A percentile compares a stretch with the other conserved stretches of the same genome.
These are phyloP conservation scores for Starmera quercuum DNA, from an alignment of 805 yeast species.

Conservation along the genomic window DNA sequence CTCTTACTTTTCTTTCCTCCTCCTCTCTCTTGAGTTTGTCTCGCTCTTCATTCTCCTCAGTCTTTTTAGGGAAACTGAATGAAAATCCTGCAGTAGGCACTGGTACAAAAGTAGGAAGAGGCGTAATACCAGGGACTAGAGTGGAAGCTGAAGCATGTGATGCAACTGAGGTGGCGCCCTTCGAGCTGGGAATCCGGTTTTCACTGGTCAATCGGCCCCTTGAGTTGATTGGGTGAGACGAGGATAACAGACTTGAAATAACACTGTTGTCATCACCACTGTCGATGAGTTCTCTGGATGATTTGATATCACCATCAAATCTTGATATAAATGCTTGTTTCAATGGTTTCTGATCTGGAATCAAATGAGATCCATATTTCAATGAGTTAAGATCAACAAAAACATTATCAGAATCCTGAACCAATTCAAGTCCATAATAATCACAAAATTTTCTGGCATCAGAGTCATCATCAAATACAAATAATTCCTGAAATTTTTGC, in stretches of 20 bases:
- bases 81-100: not conserved
- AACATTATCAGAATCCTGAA: constrained; percentile 23
- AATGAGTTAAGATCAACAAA: constrained; percentile 37
- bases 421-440: constrained; percentile 50
- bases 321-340: constrained; percentile 38
- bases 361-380: constrained; percentile 25
- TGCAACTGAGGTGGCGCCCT: too few relatives aligned
- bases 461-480: constrained; percentile 61
- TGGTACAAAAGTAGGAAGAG: not conserved
- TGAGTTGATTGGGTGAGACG: too few relatives aligned
- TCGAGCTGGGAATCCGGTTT: too few relatives aligned
- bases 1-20: constrained; percentile 5
- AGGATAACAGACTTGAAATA: too few relatives aligned
- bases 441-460: constrained; percentile 50
- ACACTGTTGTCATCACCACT: constrained; percentile 6
- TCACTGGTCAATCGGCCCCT: too few relatives aligned
- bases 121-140: too few relatives aligned
- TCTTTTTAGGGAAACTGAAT: not conserved
- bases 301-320: constrained; percentile 30
- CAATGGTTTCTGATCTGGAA: constrained; percentile 32
- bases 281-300: constrained; percentile 27
- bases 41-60: not conserved
- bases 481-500: constrained; percentile 33
- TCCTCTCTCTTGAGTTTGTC: not conserved
- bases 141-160: too few relatives aligned